Evolutionary conservation across 2,329 filamentous ascomycete genomes (phyloP), one percentile per base, ranked within the genome.

Genomic region (Xylariaceae sp.): DNA sequence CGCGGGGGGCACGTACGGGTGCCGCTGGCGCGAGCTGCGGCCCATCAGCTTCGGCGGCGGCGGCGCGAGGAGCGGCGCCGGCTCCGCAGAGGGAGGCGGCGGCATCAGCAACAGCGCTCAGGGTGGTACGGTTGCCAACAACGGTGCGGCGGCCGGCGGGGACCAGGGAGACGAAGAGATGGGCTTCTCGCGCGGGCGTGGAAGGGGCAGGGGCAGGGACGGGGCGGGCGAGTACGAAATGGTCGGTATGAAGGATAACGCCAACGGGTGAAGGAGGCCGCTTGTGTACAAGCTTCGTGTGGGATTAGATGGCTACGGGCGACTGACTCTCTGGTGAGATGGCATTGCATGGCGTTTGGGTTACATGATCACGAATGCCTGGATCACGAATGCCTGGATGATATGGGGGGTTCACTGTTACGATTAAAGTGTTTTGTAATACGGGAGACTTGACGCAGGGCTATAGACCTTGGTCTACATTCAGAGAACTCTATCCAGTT

Each of bases 11-110:
- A 81, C 93, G 23, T 96, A 90, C 85, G 85, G 81, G 3, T 96
- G 90, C 56, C 86, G 81, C 52, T 93, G 88, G 69, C 73, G 90
- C 40, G 92, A 98, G 61, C 64, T 98, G 36, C 73, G 78, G 51
- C 90, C 92, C 9, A 93, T 96, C 49, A 81, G 76, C 38, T 95
- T 96, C 53, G 87, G 87, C 14, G 81, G 81, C 3, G 66, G 58
- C 7, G 59, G 58, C 23, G 53, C 61, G 28, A 53, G 53, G n/a
- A 46, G 24, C 12, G 37, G 30, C 32, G 42, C 33, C 27, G 34
- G 72, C 5, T n/a, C n/a, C n/a, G n/a, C n/a, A n/a, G n/a, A n/a
- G n/a, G n/a, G n/a, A n/a, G 68, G 69, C 5, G 59, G 29, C 14
- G 19, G 31, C 8, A 35, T 33, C n/a, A 30, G 14, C 39, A 37